phyloP scores from a whole-genome alignment of 2,329 filamentous ascomycete genomes.

The Pestalotiopsis sp. region DNA sequence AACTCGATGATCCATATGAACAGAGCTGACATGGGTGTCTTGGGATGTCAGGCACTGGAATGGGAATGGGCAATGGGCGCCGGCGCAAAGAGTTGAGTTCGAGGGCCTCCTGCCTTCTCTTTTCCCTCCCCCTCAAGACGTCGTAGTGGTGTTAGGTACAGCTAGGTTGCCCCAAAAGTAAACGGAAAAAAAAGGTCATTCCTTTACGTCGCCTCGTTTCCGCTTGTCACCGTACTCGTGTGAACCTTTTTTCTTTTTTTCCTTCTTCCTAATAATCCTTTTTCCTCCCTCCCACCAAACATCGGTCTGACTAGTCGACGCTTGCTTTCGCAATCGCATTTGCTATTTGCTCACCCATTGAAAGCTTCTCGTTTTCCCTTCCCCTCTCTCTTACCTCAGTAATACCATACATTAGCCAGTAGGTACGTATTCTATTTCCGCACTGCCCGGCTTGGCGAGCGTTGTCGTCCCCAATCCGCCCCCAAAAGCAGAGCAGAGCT shows the following conservation, averaged over 20 bases:
- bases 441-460: constrained; percentile 2
- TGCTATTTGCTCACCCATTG: not conserved
- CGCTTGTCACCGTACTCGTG: not conserved
- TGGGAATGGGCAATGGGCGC: not conserved
- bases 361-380: not conserved
- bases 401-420: not conserved
- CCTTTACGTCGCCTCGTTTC: not conserved
- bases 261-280: not conserved
- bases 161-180: not conserved
- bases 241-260: not conserved
- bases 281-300: not conserved
- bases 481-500: not conserved
- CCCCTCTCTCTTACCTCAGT: not conserved
- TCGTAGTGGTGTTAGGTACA: not conserved
- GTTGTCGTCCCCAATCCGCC: not conserved
- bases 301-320: not conserved
- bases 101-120: not conserved
- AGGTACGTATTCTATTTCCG: constrained; percentile 3
- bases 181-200: not conserved
- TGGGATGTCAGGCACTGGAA: not conserved
- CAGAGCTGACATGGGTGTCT: not conserved
- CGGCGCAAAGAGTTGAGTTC: no score
- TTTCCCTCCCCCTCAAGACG: not conserved
- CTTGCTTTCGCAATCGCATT: not conserved
- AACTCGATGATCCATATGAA: constrained; percentile 5